Percentiles rank a stretch among this genome's conserved stretches.
These are phyloP conservation scores for Tricholoma sp. DNA, from an alignment of 768 basidiomycete genomes.

Conservation along the genomic window DNA sequence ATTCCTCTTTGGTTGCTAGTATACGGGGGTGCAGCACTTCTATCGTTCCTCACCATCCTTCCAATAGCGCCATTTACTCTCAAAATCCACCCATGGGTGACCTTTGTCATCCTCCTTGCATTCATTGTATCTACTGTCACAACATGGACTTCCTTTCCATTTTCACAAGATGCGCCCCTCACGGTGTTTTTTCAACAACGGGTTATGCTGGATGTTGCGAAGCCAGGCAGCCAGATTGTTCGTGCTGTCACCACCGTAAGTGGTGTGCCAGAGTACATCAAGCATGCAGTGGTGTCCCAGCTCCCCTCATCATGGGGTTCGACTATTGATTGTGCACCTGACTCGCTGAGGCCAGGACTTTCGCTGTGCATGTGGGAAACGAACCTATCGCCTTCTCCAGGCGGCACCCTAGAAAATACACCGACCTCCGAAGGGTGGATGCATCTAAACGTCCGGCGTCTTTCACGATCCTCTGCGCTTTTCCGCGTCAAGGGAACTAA, in stretches of 20 bases:
- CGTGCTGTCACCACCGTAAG: background rate
- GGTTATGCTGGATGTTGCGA: slow-evolving; percentile 18
- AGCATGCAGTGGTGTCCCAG: background rate
- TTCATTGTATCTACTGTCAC: slow-evolving; percentile 33
- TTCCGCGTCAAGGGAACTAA: slow-evolving; percentile 46
- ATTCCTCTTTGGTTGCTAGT: slow-evolving; percentile 29
- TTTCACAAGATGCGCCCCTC: slow-evolving; percentile 54
- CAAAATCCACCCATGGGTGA: background rate
- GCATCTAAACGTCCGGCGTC: slow-evolving; percentile 7
- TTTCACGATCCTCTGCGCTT: slow-evolving; percentile 21
- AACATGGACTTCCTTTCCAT: slow-evolving; percentile 45
- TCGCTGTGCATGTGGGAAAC: background rate
- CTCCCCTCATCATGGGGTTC: slow-evolving; percentile 1
- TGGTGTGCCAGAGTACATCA: background rate
- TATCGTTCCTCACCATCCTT: slow-evolving; percentile 48
- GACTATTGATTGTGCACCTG: background rate
- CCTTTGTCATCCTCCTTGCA: slow-evolving; percentile 19
- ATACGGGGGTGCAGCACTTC: slow-evolving; percentile 39
- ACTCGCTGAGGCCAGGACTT: background rate
- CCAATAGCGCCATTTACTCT: slow-evolving; percentile 59
- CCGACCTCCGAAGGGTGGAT: slow-evolving; percentile 12
- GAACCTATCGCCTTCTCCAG: background rate
- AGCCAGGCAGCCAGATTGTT: background rate
- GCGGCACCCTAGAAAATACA: background rate
- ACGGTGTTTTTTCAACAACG: slow-evolving; percentile 70